Conservation (phyloP, 2,329 filamentous ascomycete genomes). For the Fusarium subglutinans region DNA sequence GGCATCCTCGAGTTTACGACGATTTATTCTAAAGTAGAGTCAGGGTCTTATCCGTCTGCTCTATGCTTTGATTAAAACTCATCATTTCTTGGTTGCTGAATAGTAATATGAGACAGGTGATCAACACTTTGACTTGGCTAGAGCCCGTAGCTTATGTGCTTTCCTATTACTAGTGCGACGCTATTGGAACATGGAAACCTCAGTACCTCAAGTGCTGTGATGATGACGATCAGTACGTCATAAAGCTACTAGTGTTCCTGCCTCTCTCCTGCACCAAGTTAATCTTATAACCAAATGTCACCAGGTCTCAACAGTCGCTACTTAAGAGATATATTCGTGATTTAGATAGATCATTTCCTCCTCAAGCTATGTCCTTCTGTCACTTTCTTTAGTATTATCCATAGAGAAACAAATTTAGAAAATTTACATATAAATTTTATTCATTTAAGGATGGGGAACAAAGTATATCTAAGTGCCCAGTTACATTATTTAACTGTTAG, state of each 20-base stretch:
- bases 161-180: accelerated
- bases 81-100: not conserved
- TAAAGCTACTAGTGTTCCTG: not conserved
- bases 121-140: not conserved
- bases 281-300: too few relatives aligned
- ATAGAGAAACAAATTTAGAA: accelerated
- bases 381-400: too few relatives aligned
- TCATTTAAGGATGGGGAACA: too few relatives aligned
- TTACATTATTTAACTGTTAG: not conserved
- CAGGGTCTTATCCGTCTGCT: not conserved
- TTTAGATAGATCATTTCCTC: too few relatives aligned
- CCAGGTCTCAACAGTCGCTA: accelerated
- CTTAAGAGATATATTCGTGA: too few relatives aligned
- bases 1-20: not conserved
- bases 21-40: not conserved
- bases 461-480: not conserved
- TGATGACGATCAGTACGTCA: not conserved
- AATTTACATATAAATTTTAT: too few relatives aligned
- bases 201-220: not conserved
- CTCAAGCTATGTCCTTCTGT: too few relatives aligned
- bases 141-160: not conserved
- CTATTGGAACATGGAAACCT: not conserved
- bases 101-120: not conserved
- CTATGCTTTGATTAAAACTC: not conserved
- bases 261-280: not conserved